Conservation (phyloP, 2,329 filamentous ascomycete species). For the Xylaria sp. region DNA sequence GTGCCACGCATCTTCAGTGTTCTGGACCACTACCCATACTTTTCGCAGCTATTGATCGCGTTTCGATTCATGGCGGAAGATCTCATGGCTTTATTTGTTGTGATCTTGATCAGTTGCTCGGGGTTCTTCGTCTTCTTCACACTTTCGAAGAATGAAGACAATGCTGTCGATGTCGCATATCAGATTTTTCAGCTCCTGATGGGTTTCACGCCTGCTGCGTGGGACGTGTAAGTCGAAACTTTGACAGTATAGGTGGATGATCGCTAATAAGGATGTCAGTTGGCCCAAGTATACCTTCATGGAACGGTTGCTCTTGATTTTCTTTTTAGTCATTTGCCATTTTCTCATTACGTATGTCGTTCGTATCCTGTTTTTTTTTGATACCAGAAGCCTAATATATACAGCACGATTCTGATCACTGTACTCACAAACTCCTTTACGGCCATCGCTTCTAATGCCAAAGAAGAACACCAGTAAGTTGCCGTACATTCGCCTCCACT, state of each 20-base stretch:
- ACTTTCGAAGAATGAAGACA: constrained; percentile 76
- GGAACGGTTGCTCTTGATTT: constrained; percentile 77
- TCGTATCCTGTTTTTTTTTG: not conserved
- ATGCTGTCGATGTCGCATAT: constrained; percentile 81
- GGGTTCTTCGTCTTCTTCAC: constrained; percentile 97
- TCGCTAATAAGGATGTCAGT: constrained; percentile 48
- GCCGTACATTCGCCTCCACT: not conserved
- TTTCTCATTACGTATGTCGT: constrained; percentile 79
- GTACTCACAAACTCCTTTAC: constrained; percentile 98
- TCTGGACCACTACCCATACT: constrained; percentile 94
- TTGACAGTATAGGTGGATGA: not conserved
- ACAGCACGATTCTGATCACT: constrained; percentile 86
- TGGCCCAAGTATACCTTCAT: constrained; percentile 81
- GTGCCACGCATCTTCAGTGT: constrained; percentile 93
- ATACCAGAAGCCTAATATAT: constrained; percentile 35
- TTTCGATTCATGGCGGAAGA: constrained; percentile 95
- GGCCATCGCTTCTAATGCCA: constrained; percentile 91
- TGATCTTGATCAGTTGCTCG: constrained; percentile 88
- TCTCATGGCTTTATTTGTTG: constrained; percentile 81
- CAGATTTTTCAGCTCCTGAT: constrained; percentile 93
- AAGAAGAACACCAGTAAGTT: constrained; percentile 81
- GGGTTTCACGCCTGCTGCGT: constrained; percentile 95
- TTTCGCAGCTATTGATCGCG: constrained; percentile 92
- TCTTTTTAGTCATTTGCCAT: constrained; percentile 94
- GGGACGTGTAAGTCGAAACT: constrained; percentile 74